A percentile compares a stretch with the other conserved stretches of the same genome.
Conservation (phyloP, 306 rosid genomes). For the Rubus parviflorus region DNA sequence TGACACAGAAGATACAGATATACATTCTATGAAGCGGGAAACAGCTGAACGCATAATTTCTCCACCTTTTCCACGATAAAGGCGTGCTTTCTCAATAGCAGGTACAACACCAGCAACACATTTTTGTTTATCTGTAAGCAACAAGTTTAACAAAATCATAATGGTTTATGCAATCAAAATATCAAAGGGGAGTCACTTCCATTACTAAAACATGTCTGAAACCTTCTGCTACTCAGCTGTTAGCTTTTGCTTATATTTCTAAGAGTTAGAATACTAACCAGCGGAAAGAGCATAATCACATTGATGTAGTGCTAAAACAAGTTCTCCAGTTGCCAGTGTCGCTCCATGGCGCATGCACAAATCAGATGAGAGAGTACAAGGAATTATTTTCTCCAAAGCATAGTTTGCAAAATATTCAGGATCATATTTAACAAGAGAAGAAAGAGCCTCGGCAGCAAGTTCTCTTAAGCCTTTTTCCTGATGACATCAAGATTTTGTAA, state of each 20-base stretch:
- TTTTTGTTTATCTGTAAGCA: conserved; percentile 65
- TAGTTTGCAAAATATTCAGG: conserved; percentile 63
- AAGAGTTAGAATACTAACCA: conserved; percentile 50
- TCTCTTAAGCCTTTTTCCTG: conserved; percentile 97
- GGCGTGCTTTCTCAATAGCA: conserved; percentile 85
- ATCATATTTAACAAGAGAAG: conserved; percentile 77
- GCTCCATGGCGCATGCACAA: conserved; percentile 97
- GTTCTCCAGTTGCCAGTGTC: conserved; percentile 79
- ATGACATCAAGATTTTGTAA: conserved; percentile 35
- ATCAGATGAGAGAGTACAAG: conserved; percentile 89
- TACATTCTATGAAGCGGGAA: conserved; percentile 82
- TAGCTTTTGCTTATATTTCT: neutral
- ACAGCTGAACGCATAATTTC: conserved; percentile 96
- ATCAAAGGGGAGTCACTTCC: neutral
- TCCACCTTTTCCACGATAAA: conserved; percentile 98
- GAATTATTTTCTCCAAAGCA: conserved; percentile 70
- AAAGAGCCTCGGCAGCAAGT: conserved; percentile 86
- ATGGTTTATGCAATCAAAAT: conserved; percentile 21
- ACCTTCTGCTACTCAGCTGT: neutral
- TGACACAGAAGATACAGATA: conserved; percentile 54
- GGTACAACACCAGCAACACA: conserved; percentile 76
- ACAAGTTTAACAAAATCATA: conserved; percentile 24
- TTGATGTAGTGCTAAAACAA: conserved; percentile 67
- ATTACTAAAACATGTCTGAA: neutral
- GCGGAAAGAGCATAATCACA: conserved; percentile 60